Base-by-base conservation (phyloP, 1,284 basidiomycete species). In the Veloboletus limbatus region DNA sequence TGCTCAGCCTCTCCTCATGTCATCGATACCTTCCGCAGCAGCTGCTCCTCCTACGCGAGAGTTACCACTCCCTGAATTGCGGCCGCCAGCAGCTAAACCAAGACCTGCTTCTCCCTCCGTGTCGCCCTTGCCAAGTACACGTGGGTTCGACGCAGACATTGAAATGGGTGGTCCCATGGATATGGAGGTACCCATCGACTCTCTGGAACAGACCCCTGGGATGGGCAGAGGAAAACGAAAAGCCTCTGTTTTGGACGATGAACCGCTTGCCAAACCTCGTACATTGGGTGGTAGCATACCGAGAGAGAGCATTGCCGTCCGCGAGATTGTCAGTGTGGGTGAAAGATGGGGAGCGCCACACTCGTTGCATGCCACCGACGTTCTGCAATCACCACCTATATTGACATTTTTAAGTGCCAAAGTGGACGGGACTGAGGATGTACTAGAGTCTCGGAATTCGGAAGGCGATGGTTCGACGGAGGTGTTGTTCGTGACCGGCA, bases 401-500 rank as follows among this genome's bases (percentile, higher is more conserved):
- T 62, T 88, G 57, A 87, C 81, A 2, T 79, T 76, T 45, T 52
- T 88, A 31, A 76, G 67, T 45, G 65, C 73, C 2, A 73, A 72
- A 21, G 73, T 85, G n/a, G 86, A 88, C 17, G 81, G 80, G 1
- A 74, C 67, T 18, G 81, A 85, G 11, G 81, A 89, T 48, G 60
- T 82, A 11, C 69, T 97, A 35, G 92, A 97, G 60, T 89, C 76
- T 0, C 76, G 82, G 53, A 97, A 99, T 70, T 76, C 83, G 21
- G 83, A 85, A 45, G 75, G 76, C 20, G 75, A 74, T 43, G 77
- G 85, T 22, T 70, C 77, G n/a, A 77, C 77, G 9, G 90, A 94
- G 59, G 75, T 95, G 13, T 69, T 78, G 8, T 82, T 81, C 51
- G 69, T 79, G 34, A 78, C 72, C 55, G 76, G 79, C 26, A 80